Base-by-base conservation (phyloP, 495 filamentous ascomycete genomes). In the Cercophora scortea region DNA sequence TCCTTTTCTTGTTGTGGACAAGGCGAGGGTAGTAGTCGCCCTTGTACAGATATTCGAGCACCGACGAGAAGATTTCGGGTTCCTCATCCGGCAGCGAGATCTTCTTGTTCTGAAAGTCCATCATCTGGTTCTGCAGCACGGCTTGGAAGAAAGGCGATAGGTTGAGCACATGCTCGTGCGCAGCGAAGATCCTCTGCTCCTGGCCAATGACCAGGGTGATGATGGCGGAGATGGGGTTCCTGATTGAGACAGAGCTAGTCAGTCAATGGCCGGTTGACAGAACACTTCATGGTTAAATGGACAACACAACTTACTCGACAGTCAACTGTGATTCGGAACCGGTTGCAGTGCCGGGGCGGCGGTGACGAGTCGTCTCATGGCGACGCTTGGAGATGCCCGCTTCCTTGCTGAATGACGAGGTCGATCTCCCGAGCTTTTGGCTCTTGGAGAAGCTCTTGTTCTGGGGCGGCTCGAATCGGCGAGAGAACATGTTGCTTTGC, bases 31-130 rank as follows among this genome's bases (percentile, higher is more conserved):
- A 91, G 69, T 96, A 96, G 65, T 95, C 90, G 57, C 87, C 90
- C 70, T 77, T 91, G 79, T 96, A 95, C 53, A 95, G 83, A 61
- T 86, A 95, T 65, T 95, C 90, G 46, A 96, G 82, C 15, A 96
- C 76, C 16, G 86, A 89, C 32, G 90, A 93, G 76, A 96, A 88
- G 61, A 93, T 83, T 64, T 94, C 89, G 13, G 91, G 87, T 60
- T 89, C 80, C 68, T 95, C 90, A 50, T 90, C 81, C 5, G 91
- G 87, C 25, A 96, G 82, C 48, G 84, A 72, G 59, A 95, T 82
- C 54, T 82, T 81, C 69, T 88, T 89, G 60, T 76, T 75, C 57
- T 76, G 65, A 5, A 80, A 62, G 53, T 83, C 80, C 64, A 83
- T 74, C 70, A 85, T 85, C 59, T 84, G 77, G 49, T 77, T 75